Base-by-base conservation (phyloP, 1,284 basidiomycete species). In the Moesziomyces parantarcticus region DNA sequence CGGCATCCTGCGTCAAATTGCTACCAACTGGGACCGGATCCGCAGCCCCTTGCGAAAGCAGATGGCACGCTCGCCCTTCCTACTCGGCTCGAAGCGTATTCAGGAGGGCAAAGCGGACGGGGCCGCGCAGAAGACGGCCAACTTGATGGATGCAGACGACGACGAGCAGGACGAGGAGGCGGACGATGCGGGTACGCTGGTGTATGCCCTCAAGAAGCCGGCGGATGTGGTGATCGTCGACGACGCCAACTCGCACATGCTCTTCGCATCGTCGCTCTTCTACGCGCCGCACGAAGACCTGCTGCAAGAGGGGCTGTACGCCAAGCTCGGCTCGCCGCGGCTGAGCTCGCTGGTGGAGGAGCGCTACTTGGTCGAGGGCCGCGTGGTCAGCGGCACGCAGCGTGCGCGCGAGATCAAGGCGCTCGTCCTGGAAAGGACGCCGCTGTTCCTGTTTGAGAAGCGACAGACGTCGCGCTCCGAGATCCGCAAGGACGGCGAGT, bases 401-500 rank as follows among this genome's bases (percentile, higher is more conserved):
- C 60, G 71, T 14, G 66, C 80, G 9, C 52, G 53, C 40, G 77
- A 77, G 45, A 75, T 83, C 51, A 74, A 76, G 41, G 72, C 65
- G 16, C 73, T 80, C n/a, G 89, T 96, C 1, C 85, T 96, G n/a
- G 92, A 98, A 84, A 88, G 96, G 25, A 86, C 97, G 14, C 93
- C 94, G 0, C 86, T 99, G 34, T 98, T 98, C 86, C 86, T 98
- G 9, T 92, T 97, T 55, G 94, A 97, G 77, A 91, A 93, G 61
- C 90, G 89, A 0, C 90, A 92, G 78, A 65, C 77, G 40, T 66
- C 75, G 2, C 87, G 89, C 3, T 87, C 88, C 34, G 90, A 91
- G 1, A 88, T 88, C 26, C 87, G 92, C 55, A 80, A 78, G 32
- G 88, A 91, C 7, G 88, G 89, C 50, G 89, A 89, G 18, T 93